phyloP scores from a whole-genome alignment of 2,329 filamentous ascomycete genomes.

The Hortaea werneckii region DNA sequence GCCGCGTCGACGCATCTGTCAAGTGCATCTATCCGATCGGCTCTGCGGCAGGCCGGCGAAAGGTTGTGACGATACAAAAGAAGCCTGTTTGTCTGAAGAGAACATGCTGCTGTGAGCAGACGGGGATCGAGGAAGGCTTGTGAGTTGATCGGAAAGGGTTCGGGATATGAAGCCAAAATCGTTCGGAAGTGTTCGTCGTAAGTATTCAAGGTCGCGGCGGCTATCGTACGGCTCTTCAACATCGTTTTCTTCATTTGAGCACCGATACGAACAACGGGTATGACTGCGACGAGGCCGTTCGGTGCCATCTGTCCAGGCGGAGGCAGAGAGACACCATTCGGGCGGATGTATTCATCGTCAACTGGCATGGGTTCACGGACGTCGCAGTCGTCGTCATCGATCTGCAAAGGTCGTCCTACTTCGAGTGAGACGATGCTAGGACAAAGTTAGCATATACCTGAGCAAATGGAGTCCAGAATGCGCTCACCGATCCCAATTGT shows the following conservation, averaged over 20 bases:
- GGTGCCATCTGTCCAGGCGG: conserved; percentile 41
- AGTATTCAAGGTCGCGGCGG: conserved; percentile 56
- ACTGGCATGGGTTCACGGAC: conserved; percentile 67
- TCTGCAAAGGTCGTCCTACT: conserved; percentile 67
- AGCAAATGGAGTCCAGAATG: neutral
- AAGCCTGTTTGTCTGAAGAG: conserved; percentile 74
- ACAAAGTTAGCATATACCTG: conserved; percentile 17
- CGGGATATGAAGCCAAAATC: conserved; percentile 66
- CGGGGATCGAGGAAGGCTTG: conserved; percentile 60
- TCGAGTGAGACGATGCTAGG: conserved; percentile 63
- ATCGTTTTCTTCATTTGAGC: conserved; percentile 57
- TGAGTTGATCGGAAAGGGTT: conserved; percentile 59
- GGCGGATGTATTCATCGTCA: conserved; percentile 66
- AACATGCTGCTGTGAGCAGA: conserved; percentile 63
- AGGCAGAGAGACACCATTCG: conserved; percentile 36
- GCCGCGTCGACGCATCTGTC: conserved; percentile 66
- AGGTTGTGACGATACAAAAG: conserved; percentile 84
- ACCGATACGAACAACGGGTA: conserved; percentile 72
- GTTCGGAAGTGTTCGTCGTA: conserved; percentile 73
- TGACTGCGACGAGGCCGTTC: conserved; percentile 64
- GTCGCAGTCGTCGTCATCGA: conserved; percentile 83
- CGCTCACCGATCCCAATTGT: conserved; percentile 69
- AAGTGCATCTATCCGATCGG: conserved; percentile 60
- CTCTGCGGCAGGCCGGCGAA: conserved; percentile 55
- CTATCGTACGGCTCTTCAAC: conserved; percentile 57